Percentiles rank a stretch among this genome's conserved stretches.
phyloP scores from a whole-genome alignment of 345 rosid species.

The Boechera retrofracta region DNA sequence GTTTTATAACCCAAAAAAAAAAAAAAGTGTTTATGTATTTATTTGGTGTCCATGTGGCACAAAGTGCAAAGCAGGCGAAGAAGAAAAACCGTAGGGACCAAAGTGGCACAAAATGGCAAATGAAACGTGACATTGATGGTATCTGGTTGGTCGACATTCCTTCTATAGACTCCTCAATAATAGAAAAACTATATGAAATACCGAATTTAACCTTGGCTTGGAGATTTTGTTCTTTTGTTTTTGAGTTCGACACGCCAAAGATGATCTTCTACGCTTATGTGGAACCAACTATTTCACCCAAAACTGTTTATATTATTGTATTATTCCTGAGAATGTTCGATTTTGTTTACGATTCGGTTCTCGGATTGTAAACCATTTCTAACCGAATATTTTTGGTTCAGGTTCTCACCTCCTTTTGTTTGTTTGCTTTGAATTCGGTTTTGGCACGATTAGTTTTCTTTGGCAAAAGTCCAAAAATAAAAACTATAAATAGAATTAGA shows the following conservation, averaged over 20 bases:
- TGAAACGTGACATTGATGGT: slow-evolving; percentile 26
- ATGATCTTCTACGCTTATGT: neutral
- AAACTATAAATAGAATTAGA: too few species aligned
- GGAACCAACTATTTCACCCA: slow-evolving; percentile 6
- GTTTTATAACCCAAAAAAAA: too few species aligned
- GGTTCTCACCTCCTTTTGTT: neutral
- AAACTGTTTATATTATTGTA: neutral
- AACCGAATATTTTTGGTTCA: neutral
- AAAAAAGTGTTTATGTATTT: too few species aligned
- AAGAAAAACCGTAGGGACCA: slow-evolving; percentile 10
- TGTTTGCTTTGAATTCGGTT: neutral
- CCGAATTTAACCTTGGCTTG: slow-evolving; percentile 2
- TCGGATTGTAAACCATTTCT: neutral
- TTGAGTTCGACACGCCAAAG: slow-evolving; percentile 24
- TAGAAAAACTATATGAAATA: neutral
- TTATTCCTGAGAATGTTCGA: neutral
- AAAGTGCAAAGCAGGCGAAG: slow-evolving; percentile 4
- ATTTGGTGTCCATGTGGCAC: neutral
- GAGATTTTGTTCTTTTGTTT: slow-evolving; percentile 16
- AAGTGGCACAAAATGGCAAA: slow-evolving; percentile 23
- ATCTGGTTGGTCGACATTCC: slow-evolving; percentile 29
- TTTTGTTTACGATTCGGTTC: neutral
- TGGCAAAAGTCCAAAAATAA: neutral
- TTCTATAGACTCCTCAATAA: slow-evolving; percentile 10
- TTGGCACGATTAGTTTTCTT: neutral